Evolutionary conservation across 805 yeast genomes (phyloP).

Genomic region (Suhomyces sp.): DNA sequence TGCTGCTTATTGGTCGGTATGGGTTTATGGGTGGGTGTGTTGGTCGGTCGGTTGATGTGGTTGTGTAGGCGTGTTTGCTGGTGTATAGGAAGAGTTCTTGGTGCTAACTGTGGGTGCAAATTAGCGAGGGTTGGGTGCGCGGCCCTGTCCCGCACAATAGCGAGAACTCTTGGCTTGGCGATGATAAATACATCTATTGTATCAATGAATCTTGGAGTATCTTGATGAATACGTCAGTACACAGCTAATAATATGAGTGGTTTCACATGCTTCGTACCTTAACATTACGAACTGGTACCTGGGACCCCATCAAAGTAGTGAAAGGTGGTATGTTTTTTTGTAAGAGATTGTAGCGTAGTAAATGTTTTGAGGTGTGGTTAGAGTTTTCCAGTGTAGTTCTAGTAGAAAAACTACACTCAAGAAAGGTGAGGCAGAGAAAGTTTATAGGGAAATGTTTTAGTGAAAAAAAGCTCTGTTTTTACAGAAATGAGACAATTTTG

Average conservation of each 20-base stretch:
- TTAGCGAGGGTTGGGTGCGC: not conserved
- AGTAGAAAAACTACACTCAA: too few species aligned
- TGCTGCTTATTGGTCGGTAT: too few species aligned
- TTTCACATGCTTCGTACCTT: not conserved
- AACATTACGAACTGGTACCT: not conserved
- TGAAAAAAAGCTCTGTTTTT: not conserved
- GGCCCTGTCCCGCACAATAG: not conserved
- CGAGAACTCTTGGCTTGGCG: not conserved
- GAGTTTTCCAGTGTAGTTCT: too few species aligned
- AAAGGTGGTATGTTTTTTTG: too few species aligned
- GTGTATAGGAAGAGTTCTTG: not conserved
- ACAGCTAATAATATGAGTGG: not conserved
- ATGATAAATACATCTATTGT: not conserved
- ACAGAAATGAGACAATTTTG: not conserved
- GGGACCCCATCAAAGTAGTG: not conserved
- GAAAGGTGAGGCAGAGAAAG: too few species aligned
- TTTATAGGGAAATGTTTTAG: too few species aligned
- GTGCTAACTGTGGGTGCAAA: not conserved
- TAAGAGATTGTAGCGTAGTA: too few species aligned
- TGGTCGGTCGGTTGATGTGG: too few species aligned
- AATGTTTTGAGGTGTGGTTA: too few species aligned
- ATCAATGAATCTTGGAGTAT: not conserved
- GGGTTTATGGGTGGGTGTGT: not conserved
- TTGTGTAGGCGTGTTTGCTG: too few species aligned
- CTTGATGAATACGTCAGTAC: not conserved